Conservation (phyloP, 2,329 filamentous ascomycete species). For the Coniochaeta ligniaria region DNA sequence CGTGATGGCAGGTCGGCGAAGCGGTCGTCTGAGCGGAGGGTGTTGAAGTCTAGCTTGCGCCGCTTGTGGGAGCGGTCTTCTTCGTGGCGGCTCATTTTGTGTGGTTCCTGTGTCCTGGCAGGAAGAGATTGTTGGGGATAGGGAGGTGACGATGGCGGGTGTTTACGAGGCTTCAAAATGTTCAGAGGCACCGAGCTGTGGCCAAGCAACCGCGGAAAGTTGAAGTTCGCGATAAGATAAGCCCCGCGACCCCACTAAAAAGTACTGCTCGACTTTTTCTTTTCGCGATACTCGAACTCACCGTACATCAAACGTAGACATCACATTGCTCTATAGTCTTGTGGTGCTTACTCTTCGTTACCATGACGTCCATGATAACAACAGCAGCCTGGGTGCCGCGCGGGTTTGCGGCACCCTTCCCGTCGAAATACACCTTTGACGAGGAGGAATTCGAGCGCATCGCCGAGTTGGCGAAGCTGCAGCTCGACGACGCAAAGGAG, state of each 20-base stretch:
- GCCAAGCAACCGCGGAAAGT: no score
- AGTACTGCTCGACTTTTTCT: slow-evolving; percentile 18
- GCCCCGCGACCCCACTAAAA: slow-evolving; percentile 26
- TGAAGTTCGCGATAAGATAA: slow-evolving; percentile 17
- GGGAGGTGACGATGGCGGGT: neutral
- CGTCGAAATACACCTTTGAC: slow-evolving; percentile 67
- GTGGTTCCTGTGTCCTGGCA: neutral
- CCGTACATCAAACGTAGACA: neutral
- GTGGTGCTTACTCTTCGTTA: neutral
- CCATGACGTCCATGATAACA: slow-evolving; percentile 63
- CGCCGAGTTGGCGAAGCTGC: slow-evolving; percentile 64
- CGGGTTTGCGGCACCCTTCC: slow-evolving; percentile 69
- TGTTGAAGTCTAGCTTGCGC: slow-evolving; percentile 57
- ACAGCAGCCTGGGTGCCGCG: slow-evolving; percentile 70
- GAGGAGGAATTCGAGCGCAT: slow-evolving; percentile 71
- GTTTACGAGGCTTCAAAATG: slow-evolving; percentile 3
- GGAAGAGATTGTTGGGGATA: neutral
- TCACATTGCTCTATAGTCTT: neutral
- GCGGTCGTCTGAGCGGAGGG: slow-evolving; percentile 44
- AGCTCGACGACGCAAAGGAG: slow-evolving; percentile 87
- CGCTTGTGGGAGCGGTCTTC: slow-evolving; percentile 44
- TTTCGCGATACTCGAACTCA: neutral
- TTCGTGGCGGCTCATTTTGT: slow-evolving; percentile 21
- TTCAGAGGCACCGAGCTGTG: no score
- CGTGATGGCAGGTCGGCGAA: slow-evolving; percentile 46